These are phyloP conservation scores for Lepidium aucheri DNA, from an alignment of 345 rosid genomes.

Conservation along the genomic window DNA sequence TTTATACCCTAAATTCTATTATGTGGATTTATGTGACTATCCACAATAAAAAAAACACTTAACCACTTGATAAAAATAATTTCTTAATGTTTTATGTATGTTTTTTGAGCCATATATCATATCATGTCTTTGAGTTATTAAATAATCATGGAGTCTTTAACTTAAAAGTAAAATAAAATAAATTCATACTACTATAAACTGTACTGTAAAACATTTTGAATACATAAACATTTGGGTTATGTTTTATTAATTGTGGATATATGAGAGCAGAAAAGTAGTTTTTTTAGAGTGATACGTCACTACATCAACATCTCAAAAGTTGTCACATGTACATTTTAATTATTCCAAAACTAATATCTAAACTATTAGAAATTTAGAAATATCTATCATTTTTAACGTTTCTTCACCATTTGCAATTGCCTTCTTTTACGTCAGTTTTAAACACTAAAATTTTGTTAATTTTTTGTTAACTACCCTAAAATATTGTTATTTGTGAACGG, in stretches of 20 bases:
- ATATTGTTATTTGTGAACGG: background rate
- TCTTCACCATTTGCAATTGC: background rate
- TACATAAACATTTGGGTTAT: background rate
- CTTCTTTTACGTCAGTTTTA: background rate
- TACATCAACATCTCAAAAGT: conserved; percentile 14
- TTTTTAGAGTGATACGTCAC: background rate
- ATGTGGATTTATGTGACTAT: too few relatives aligned
- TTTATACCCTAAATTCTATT: too few relatives aligned
- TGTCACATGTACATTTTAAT: conserved; percentile 9
- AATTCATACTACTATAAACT: too few relatives aligned
- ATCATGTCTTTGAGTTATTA: too few relatives aligned
- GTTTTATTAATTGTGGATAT: background rate
- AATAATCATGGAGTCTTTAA: too few relatives aligned
- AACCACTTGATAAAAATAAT: too few relatives aligned
- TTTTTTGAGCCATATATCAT: too few relatives aligned
- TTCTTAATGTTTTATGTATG: too few relatives aligned
- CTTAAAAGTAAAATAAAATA: too few relatives aligned
- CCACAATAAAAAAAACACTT: too few relatives aligned
- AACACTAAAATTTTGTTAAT: background rate
- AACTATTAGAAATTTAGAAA: background rate
- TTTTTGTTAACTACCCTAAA: background rate
- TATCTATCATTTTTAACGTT: background rate
- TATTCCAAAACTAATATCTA: background rate
- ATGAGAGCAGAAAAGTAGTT: background rate
- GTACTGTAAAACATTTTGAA: too few relatives aligned